phyloP scores from a whole-genome alignment of 805 yeast genomes.

The Kodamaea neixiangensis region DNA sequence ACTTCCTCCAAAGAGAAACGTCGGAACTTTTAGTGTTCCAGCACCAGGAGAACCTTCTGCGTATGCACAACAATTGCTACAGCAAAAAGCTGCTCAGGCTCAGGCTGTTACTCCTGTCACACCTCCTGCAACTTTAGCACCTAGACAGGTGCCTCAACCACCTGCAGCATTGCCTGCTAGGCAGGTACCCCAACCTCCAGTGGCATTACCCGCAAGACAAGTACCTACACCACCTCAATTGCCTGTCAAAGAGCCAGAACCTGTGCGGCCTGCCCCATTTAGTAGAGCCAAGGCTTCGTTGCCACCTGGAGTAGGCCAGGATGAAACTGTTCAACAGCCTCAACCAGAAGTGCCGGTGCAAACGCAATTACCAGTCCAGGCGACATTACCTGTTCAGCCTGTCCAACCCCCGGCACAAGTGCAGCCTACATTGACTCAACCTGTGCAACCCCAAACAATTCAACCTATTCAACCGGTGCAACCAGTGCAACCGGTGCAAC shows the following conservation, averaged over 20 bases:
- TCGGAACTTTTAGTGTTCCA: constrained; percentile 28
- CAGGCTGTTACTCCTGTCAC: not conserved
- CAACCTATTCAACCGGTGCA: constrained; percentile 2
- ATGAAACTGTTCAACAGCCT: constrained; percentile 7
- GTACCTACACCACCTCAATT: not conserved
- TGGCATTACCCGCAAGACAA: constrained; percentile 1
- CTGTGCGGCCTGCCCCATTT: constrained; percentile 6
- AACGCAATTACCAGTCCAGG: not conserved
- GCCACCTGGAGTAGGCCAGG: constrained; percentile 1
- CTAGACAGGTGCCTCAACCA: constrained; percentile 10
- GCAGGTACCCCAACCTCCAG: not conserved
- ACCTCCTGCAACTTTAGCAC: constrained; percentile 5
- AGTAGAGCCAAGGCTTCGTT: not conserved
- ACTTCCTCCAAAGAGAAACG: constrained; percentile 48
- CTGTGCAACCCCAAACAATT: no score
- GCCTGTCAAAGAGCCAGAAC: not conserved
- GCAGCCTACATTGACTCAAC: no score
- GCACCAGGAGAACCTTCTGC: constrained; percentile 16
- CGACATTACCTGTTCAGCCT: not conserved
- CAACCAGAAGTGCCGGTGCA: constrained; percentile 11
- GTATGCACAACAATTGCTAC: constrained; percentile 5
- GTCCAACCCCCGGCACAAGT: not conserved
- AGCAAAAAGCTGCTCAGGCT: not conserved
- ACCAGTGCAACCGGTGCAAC: constrained; percentile 9
- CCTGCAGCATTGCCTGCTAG: constrained; percentile 2